A percentile compares a stretch with the other conserved stretches of the same genome.
Evolutionary conservation across 345 rosid species (phyloP).

Genomic region (Garcia nutans): DNA sequence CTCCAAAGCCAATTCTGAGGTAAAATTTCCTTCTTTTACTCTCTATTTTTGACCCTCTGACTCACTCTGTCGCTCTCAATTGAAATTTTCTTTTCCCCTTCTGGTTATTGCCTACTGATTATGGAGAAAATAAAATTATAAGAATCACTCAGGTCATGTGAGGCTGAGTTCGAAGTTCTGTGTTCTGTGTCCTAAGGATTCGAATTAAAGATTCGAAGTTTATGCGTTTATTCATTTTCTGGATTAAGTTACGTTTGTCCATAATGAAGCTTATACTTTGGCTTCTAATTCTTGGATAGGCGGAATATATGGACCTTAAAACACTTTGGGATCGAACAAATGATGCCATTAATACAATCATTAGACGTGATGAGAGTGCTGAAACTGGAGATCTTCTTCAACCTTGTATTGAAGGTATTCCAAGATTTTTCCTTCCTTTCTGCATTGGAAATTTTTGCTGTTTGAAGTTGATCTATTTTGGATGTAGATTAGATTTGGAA

Average conservation of each 20-base stretch:
- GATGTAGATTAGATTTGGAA: constrained; percentile 7
- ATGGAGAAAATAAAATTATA: neutral
- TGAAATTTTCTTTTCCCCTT: constrained; percentile 10
- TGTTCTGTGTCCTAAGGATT: constrained; percentile 1
- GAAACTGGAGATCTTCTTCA: constrained; percentile 64
- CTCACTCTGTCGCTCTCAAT: neutral
- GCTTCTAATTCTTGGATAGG: constrained; percentile 34
- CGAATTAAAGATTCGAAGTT: constrained; percentile 6
- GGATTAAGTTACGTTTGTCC: constrained; percentile 7
- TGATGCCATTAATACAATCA: constrained; percentile 68
- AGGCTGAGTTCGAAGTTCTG: neutral
- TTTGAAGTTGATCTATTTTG: constrained; percentile 1
- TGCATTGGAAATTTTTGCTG: constrained; percentile 1
- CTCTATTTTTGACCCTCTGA: neutral
- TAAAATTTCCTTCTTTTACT: constrained; percentile 13
- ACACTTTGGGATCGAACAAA: constrained; percentile 57
- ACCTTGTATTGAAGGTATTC: constrained; percentile 75
- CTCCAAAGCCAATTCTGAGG: constrained; percentile 77
- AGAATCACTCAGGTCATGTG: neutral
- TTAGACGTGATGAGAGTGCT: constrained; percentile 53
- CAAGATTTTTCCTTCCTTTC: neutral
- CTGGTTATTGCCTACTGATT: neutral
- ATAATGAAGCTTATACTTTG: constrained; percentile 10
- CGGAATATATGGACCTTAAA: constrained; percentile 57
- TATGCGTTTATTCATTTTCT: neutral